Evolutionary conservation across 495 filamentous ascomycete genomes (phyloP), one percentile per base, ranked within the genome.

Genomic region (Staphylotrichum tortipilum): DNA sequence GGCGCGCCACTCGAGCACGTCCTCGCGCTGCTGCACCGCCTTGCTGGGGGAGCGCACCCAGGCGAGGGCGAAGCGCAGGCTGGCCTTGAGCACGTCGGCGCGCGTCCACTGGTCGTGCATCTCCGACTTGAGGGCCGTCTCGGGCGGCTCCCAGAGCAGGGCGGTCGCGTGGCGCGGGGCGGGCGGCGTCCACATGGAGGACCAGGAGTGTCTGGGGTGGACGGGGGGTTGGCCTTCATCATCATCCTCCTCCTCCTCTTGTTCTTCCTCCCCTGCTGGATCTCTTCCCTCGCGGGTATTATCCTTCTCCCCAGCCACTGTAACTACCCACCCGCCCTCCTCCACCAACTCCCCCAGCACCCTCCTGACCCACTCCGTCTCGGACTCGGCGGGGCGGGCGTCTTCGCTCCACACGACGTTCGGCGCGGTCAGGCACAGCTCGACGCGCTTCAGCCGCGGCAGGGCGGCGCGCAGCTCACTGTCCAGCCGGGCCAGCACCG

Each of bases 11-110:
- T 50, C 48, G 17, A 36, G 12, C n/a, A 29, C 38, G 4, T 42
- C 48, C 14, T 35, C 29, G 2, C 37, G 30, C 4, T 35, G 29
- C 3, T 11, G 48, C 1, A 3, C 15, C 10, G 48, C 48, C 19
- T 19, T 19, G 21, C 7, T 28, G 29, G 48, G 48, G 14, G 48
- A 50, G 12, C 48, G 28, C 29, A 50, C 11, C 37, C 37, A 50
- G 2, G 39, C 39, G 14, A 7, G 1, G 17, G 36, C 38, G 18
- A 22, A 49, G 17, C n/a, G 7, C 11, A 11, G 17, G 3, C 14
- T 15, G 34, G 15, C 14, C 15, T 17, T 15, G 11, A 31, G 4
- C 4, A 35, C 11, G 30, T 34, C 33, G 4, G 24, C 5, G 0
- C 11, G 7, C 10, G 44, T 46, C 18, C 21, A 35, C 17, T 35